Base-by-base conservation (phyloP, 805 yeast species). In the Candida hispaniensis region DNA sequence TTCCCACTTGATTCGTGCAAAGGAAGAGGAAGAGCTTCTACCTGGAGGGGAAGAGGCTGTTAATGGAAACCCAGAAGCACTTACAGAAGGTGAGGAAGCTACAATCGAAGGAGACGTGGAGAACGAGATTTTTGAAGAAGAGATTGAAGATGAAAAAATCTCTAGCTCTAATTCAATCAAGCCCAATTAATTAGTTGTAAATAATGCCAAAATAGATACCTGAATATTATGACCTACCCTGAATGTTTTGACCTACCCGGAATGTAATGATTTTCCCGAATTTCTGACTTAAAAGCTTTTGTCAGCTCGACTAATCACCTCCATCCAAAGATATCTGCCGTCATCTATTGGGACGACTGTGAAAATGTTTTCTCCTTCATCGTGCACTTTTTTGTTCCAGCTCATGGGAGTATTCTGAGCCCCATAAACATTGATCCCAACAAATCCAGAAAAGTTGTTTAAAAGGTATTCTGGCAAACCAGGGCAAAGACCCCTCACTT, bases 101-200 rank as follows among this genome's bases (percentile, higher is more conserved):
- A 40, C 64, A 18, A 49, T 49, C 18, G 36, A 43, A 1, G 36
- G 36, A 9, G 49, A 56, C 20, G 52, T 63, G 6, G 43, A 48
- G 2, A 30, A 42, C 7, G 55, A 58, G 24, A 49, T 54, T 18
- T 41, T 47, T 3, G 59, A 61, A 5, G 41, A 50, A 61, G 15
- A 44, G 41, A 14, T 50, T 49, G 44, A 28, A 16, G 52, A 51
- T 19, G 24, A 10, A 32, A 32, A 16, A 11, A 23, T 17, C 23
- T 32, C 22, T 12, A 17, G 21, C 23, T 23, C 22, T 32, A 30
- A 25, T 20, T 19, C 14, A 10, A 7, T 7, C 7, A 7, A 18
- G 21, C 7, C 21, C 21, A 18, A 7, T 10, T 18, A 18, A 10
- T 18, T 10, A 18, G 21, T 18, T 10, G 21, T 10, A 18, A 7